Percentiles rank a stretch among this genome's conserved stretches.
phyloP scores from a whole-genome alignment of 179 eudicot genomes.

The Amaranthus tricolor region DNA sequence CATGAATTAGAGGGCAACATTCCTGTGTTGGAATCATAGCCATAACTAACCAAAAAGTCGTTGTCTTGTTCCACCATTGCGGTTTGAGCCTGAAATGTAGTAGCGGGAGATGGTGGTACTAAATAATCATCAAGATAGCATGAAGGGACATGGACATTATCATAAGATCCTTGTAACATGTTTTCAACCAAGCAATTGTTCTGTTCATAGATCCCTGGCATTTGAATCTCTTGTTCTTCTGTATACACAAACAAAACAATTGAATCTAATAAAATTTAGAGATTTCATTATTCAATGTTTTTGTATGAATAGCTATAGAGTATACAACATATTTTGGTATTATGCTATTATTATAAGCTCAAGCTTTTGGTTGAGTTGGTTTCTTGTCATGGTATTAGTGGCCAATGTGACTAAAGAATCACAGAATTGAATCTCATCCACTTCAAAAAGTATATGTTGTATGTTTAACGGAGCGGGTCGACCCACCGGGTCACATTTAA shows the following conservation, averaged over 20 bases:
- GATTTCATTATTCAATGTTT: background rate
- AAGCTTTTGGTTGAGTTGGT: too few relatives aligned
- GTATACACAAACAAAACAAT: background rate
- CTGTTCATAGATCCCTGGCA: background rate
- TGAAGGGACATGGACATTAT: background rate
- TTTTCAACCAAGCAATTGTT: background rate
- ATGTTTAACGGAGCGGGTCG: too few relatives aligned
- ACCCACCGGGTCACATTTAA: too few relatives aligned
- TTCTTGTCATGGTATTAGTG: too few relatives aligned
- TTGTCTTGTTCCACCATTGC: background rate
- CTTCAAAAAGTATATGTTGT: too few relatives aligned
- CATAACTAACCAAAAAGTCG: background rate
- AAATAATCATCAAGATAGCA: background rate
- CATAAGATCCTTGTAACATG: background rate
- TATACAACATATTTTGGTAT: too few relatives aligned
- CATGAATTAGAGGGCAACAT: background rate
- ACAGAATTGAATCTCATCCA: too few relatives aligned
- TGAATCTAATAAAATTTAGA: background rate
- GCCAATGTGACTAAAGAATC: too few relatives aligned
- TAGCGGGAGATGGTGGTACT: background rate
- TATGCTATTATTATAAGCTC: too few relatives aligned
- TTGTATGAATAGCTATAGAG: background rate
- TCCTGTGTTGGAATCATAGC: background rate
- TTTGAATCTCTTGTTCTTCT: conserved; percentile 8
- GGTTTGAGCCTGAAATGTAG: background rate